Evolutionary conservation across 306 rosid species (phyloP).

Genomic region (Cicer arietinum): DNA sequence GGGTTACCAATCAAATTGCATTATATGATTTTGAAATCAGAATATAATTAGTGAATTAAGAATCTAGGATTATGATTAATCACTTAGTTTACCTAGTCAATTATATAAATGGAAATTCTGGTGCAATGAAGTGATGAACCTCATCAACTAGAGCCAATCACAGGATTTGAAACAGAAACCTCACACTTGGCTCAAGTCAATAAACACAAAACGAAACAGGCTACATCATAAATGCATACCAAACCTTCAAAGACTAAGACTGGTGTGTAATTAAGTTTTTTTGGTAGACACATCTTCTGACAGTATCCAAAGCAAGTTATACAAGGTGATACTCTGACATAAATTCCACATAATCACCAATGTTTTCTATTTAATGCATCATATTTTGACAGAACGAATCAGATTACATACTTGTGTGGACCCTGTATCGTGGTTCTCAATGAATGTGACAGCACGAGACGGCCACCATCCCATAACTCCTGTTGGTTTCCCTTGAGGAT

Average conservation of each 20-base stretch:
- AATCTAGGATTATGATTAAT: conserved; percentile 24
- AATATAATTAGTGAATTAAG: not conserved
- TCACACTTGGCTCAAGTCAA: conserved; percentile 8
- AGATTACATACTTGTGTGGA: conserved; percentile 72
- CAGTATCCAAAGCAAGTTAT: conserved; percentile 26
- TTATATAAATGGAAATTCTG: not conserved
- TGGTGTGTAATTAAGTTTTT: not conserved
- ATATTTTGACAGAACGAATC: conserved; percentile 29
- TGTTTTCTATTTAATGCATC: conserved; percentile 11
- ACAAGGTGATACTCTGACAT: not conserved
- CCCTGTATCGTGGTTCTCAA: conserved; percentile 89
- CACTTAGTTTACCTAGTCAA: conserved; percentile 18
- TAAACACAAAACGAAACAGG: conserved; percentile 12
- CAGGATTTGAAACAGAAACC: conserved; percentile 15
- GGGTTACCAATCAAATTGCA: conserved; percentile 2
- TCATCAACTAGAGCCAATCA: conserved; percentile 11
- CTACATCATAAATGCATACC: not conserved
- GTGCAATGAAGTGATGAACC: conserved; percentile 1
- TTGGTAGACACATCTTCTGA: not conserved
- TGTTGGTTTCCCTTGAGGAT: conserved; percentile 80
- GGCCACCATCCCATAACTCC: conserved; percentile 97
- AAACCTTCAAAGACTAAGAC: conserved; percentile 8
- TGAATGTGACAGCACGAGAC: conserved; percentile 84
- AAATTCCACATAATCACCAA: conserved; percentile 17
- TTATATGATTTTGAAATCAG: not conserved